Evolutionary conservation across 2,329 filamentous ascomycete genomes (phyloP), one percentile per base, ranked within the genome.

Genomic region (Akanthomyces muscarius): DNA sequence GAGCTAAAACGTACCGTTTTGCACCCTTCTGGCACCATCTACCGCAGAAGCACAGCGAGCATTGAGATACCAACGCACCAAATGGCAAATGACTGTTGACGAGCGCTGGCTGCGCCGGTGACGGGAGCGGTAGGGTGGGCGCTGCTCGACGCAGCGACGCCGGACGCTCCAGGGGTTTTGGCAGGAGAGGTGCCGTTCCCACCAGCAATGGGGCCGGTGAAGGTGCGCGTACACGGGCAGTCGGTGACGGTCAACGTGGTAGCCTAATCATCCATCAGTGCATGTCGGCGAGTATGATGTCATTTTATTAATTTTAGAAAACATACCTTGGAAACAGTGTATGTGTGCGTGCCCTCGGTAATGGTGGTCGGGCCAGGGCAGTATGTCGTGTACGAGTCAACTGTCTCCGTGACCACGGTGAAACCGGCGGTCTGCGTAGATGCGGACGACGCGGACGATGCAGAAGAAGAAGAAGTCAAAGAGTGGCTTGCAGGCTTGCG

Each of bases 321-420:
- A 21, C 21, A 21, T 58, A 58, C 55, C 45, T 58, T 78, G 67
- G 84, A 83, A 74, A 89, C 79, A 69, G 81, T 86, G 80, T 87
- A 88, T 74, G 86, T 88, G 71, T 80, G 76, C 72, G 76, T 78
- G 71, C 79, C 81, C 75, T 86, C 78, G 69, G 80, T 81, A 72
- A 89, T 73, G 68, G 77, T 76, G 67, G 86, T 89, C 65, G 86
- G 73, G 68, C 73, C 77, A 16, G 87, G 85, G 83, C 87, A 90
- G 82, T 80, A 88, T 69, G 87, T 89, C 75, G 82, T 86, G 78
- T 83, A 82, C 56, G 80, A 77, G 63, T 83, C 86, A 66, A 89
- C 81, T 65, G 83, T 77, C 78, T 86, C 82, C 67, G 85, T 89
- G 76, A 78, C 80, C 75, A 81, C 83, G 71, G 74, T 76, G 67